phyloP scores from a whole-genome alignment of 2,329 filamentous ascomycete genomes.

The Bipolaris cookei region DNA sequence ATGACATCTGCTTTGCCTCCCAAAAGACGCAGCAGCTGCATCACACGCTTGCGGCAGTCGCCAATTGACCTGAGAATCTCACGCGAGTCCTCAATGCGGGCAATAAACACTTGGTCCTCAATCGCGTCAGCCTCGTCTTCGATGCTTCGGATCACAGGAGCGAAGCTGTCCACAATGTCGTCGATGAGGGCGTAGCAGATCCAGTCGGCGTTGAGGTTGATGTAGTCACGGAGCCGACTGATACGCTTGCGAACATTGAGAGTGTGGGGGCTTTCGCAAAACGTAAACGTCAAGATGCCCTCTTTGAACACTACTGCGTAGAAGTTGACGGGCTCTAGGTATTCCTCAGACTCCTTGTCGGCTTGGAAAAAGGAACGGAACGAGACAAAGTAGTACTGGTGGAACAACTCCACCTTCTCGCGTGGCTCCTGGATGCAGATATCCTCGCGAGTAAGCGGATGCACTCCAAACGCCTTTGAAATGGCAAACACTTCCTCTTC shows the following conservation, averaged over 20 bases:
- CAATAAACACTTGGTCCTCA: conserved; percentile 93
- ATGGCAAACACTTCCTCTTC: conserved; percentile 87
- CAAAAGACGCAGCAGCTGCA: conserved; percentile 88
- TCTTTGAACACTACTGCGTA: conserved; percentile 97
- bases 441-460: conserved; percentile 94
- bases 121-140: conserved; percentile 90
- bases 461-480: conserved; percentile 92
- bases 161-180: conserved; percentile 96
- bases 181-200: conserved; percentile 99
- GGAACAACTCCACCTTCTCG: conserved; percentile 98
- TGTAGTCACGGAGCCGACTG: conserved; percentile 89
- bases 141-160: conserved; percentile 83
- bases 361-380: conserved; percentile 92
- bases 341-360: conserved; percentile 78
- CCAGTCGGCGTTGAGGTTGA: conserved; percentile 95
- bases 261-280: conserved; percentile 84
- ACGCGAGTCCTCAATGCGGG: conserved; percentile 87
- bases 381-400: conserved; percentile 96
- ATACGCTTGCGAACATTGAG: conserved; percentile 90
- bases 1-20: conserved; percentile 99
- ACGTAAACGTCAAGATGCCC: conserved; percentile 93
- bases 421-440: conserved; percentile 94
- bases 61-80: conserved; percentile 87
- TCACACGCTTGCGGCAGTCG: conserved; percentile 89
- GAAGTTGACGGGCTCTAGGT: conserved; percentile 93